Conservation (phyloP, 129 eudicot genomes). For the Deinandra increscens region DNA sequence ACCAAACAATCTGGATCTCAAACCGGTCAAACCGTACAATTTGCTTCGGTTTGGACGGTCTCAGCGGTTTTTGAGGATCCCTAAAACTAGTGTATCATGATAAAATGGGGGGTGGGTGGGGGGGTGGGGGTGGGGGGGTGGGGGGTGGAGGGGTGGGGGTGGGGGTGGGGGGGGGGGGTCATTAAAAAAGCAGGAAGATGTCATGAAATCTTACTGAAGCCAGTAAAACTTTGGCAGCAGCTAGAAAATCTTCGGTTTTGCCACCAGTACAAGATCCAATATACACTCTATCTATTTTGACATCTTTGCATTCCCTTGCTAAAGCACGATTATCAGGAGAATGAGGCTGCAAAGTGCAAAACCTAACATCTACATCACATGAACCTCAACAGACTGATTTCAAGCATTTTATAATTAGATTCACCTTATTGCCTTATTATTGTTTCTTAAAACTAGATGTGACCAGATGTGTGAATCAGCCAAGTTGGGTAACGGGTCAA, state of each 20-base stretch:
- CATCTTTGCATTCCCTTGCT: slow-evolving; percentile 98
- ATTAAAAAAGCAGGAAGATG: slow-evolving; percentile 14
- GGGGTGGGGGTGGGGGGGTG: too few relatives aligned
- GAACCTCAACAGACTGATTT: slow-evolving; percentile 4
- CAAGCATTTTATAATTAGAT: background rate
- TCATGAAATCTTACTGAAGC: slow-evolving; percentile 60
- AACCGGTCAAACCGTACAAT: too few relatives aligned
- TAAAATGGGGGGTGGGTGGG: slow-evolving; percentile 14
- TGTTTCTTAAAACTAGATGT: background rate
- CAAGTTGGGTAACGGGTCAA: background rate
- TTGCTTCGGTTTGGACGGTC: too few relatives aligned
- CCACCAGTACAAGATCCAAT: slow-evolving; percentile 99
- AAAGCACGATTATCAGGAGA: slow-evolving; percentile 96
- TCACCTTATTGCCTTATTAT: background rate
- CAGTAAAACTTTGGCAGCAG: slow-evolving; percentile 86
- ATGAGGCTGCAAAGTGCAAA: slow-evolving; percentile 66
- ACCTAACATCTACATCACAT: background rate
- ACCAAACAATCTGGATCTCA: too few relatives aligned
- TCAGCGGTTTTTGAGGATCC: too few relatives aligned
- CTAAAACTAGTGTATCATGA: background rate
- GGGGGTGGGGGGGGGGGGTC: too few relatives aligned
- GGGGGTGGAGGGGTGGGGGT: too few relatives aligned
- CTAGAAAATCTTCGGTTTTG: slow-evolving; percentile 89
- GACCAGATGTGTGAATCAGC: background rate
- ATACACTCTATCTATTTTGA: slow-evolving; percentile 92